These are phyloP conservation scores for Blastocystis sp. DNA, from an alignment of 352 stramenopile genomes.

Conservation along the genomic window DNA sequence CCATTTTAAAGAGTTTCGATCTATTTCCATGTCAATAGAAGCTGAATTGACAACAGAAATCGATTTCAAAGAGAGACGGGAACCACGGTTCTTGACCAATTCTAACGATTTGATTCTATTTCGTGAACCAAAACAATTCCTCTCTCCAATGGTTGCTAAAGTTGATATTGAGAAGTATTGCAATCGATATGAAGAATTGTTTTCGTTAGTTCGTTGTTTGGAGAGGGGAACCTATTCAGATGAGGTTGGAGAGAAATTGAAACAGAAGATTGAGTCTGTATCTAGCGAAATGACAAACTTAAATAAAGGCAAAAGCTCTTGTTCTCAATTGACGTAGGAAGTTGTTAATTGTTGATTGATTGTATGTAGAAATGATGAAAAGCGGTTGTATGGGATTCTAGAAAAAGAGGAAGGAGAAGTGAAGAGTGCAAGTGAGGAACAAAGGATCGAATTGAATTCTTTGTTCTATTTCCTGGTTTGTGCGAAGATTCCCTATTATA, in stretches of 20 bases:
- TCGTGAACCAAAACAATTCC: background rate
- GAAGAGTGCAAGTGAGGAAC: background rate
- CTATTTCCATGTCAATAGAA: background rate
- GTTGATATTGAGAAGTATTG: constrained; percentile 57
- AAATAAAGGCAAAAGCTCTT: background rate
- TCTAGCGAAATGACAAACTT: background rate
- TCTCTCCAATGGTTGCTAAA: constrained; percentile 31
- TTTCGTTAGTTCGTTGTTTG: background rate
- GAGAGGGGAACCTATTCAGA: background rate
- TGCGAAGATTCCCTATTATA: constrained; percentile 41
- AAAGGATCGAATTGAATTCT: background rate
- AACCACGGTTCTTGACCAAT: background rate
- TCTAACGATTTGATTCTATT: background rate
- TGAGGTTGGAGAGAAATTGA: background rate
- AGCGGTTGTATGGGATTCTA: background rate
- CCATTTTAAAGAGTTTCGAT: background rate
- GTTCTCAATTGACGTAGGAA: background rate
- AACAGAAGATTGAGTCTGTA: background rate
- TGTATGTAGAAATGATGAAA: constrained; percentile 4
- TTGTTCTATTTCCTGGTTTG: constrained; percentile 42
- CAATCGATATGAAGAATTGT: constrained; percentile 57
- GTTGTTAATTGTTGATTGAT: background rate
- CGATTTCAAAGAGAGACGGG: background rate
- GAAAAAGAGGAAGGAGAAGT: constrained; percentile 13
- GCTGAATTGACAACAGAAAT: background rate